Percentiles rank a stretch among this genome's conserved stretches.
Conservation (phyloP, 2,329 filamentous ascomycete genomes). For the Talaromyces sp. region DNA sequence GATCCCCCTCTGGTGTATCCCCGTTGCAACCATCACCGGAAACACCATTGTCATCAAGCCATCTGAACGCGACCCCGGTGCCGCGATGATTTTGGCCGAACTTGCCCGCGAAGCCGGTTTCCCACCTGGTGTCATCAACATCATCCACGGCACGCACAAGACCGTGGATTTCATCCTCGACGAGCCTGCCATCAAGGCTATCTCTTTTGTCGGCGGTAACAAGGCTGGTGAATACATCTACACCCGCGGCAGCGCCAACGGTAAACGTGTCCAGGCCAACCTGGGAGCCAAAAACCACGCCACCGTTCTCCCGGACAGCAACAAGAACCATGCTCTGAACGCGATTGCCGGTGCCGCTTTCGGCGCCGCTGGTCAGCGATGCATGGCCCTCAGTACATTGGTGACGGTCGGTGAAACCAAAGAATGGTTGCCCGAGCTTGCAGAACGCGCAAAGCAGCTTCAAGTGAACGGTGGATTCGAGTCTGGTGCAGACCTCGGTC, state of each 20-base stretch:
- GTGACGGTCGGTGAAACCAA: slow-evolving; percentile 62
- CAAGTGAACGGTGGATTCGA: slow-evolving; percentile 61
- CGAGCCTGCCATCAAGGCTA: slow-evolving; percentile 62
- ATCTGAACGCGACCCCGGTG: slow-evolving; percentile 60
- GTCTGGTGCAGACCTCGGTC: slow-evolving; percentile 58
- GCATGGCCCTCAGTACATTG: slow-evolving; percentile 62
- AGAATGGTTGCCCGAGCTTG: slow-evolving; percentile 60
- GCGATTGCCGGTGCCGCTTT: slow-evolving; percentile 64
- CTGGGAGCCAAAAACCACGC: slow-evolving; percentile 66
- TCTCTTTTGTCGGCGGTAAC: slow-evolving; percentile 64
- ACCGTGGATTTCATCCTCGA: slow-evolving; percentile 64
- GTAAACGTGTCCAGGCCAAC: slow-evolving; percentile 65
- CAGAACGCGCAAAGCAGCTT: slow-evolving; percentile 57
- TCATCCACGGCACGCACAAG: slow-evolving; percentile 59
- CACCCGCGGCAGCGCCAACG: slow-evolving; percentile 57
- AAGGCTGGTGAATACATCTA: slow-evolving; percentile 64
- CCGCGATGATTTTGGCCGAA: slow-evolving; percentile 59
- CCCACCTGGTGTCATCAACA: slow-evolving; percentile 61
- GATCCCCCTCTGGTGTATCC: slow-evolving; percentile 67
- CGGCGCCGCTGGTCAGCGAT: slow-evolving; percentile 63
- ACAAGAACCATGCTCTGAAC: slow-evolving; percentile 63
- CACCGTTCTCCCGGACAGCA: slow-evolving; percentile 60
- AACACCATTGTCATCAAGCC: slow-evolving; percentile 62
- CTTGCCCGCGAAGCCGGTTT: slow-evolving; percentile 58
- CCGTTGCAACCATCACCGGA: slow-evolving; percentile 59